phyloP scores from a whole-genome alignment of 495 filamentous ascomycete genomes.

The Neurospora discreta region DNA sequence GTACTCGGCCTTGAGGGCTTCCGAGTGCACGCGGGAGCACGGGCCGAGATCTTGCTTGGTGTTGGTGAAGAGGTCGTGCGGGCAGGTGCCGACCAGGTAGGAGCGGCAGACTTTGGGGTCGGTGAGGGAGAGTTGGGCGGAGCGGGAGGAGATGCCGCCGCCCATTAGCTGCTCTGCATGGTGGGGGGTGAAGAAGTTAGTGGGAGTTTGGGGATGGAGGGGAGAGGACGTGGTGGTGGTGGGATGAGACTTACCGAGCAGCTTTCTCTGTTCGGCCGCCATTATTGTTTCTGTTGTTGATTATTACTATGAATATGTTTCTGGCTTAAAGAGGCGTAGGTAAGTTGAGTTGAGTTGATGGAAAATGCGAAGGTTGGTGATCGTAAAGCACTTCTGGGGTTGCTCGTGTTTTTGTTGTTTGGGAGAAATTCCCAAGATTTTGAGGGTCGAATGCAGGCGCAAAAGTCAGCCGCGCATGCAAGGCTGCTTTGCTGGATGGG shows the following conservation, averaged over 20 bases:
- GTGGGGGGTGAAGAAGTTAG: slow-evolving; percentile 8
- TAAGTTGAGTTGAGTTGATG: no score
- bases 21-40: slow-evolving; percentile 83
- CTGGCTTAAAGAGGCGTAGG: no score
- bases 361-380: neutral
- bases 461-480: slow-evolving; percentile 18
- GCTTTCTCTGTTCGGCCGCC: slow-evolving; percentile 91
- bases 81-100: slow-evolving; percentile 87
- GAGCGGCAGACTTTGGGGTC: slow-evolving; percentile 93
- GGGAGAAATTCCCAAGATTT: neutral
- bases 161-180: slow-evolving; percentile 69
- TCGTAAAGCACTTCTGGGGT: neutral
- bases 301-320: no score
- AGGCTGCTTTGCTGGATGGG: slow-evolving; percentile 8
- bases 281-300: slow-evolving; percentile 35
- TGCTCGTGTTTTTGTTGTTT: neutral
- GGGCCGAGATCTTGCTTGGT: slow-evolving; percentile 94
- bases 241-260: slow-evolving; percentile 56
- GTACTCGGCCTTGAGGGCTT: slow-evolving; percentile 80
- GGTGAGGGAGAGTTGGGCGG: slow-evolving; percentile 72
- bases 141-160: slow-evolving; percentile 55
- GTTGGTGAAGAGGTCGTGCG: slow-evolving; percentile 99
- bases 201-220: neutral
- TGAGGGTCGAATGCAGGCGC: neutral
- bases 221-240: neutral